Evolutionary conservation across 2,329 filamentous ascomycete genomes (phyloP).

Genomic region (Diaporthe caulivora): DNA sequence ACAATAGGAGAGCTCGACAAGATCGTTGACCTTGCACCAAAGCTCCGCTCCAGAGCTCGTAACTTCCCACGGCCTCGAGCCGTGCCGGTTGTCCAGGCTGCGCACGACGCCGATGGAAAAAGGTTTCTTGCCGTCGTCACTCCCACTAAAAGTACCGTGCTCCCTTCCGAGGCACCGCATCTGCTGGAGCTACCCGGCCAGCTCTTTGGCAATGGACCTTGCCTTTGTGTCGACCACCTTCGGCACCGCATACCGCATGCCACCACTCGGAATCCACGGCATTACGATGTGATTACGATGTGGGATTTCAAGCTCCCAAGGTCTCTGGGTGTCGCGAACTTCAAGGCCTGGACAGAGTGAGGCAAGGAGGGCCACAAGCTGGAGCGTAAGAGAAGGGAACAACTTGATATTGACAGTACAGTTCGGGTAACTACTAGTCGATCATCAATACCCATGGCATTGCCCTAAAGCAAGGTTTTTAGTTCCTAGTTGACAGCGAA

Average conservation of each 20-base stretch:
- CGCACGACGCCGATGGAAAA: conserved; percentile 1
- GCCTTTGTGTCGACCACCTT: conserved; percentile 7
- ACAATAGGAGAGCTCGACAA: no score
- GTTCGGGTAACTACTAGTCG: no score
- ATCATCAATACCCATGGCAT: no score
- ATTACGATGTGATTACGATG: conserved; percentile 34
- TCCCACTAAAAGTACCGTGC: no score
- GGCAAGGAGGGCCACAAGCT: no score
- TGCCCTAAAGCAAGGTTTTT: no score
- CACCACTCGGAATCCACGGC: neutral
- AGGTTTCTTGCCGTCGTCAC: neutral
- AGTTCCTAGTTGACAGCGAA: no score
- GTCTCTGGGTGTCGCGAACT: conserved; percentile 11
- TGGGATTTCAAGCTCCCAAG: neutral
- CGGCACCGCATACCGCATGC: neutral
- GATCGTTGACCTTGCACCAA: no score
- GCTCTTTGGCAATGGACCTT: neutral
- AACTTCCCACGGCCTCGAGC: no score
- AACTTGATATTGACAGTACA: no score
- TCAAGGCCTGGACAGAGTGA: neutral
- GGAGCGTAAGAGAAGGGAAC: neutral
- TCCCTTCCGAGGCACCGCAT: conserved; percentile 19
- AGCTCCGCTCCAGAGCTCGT: no score
- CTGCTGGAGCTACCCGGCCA: conserved; percentile 14
- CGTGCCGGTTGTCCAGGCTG: neutral